Evolutionary conservation across 805 yeast species (phyloP).

Genomic region (Ogataea neopini): DNA sequence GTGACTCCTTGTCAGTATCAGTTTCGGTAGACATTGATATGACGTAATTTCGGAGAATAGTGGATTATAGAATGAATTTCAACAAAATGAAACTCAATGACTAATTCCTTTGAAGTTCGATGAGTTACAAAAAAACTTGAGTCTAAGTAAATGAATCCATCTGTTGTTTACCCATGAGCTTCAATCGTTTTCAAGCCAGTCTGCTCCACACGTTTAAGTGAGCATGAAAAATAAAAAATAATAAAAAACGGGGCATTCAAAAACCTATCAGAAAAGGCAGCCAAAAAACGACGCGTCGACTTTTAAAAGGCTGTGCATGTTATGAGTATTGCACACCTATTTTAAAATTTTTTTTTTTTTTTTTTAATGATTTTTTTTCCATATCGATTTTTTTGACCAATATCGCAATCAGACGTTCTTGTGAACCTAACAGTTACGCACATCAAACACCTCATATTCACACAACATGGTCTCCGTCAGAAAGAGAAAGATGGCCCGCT

Average conservation of each 20-base stretch:
- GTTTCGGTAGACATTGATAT: constrained; percentile 8
- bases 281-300: background rate
- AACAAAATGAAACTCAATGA: too few species aligned
- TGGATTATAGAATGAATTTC: too few species aligned
- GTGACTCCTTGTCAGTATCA: constrained; percentile 3
- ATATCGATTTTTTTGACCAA: background rate
- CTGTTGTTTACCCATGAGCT: background rate
- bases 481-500: constrained; percentile 78
- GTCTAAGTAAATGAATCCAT: too few species aligned
- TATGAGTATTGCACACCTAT: background rate
- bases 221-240: background rate
- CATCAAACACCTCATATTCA: background rate
- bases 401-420: too few species aligned
- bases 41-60: too few species aligned
- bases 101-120: too few species aligned
- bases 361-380: background rate
- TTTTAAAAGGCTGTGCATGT: background rate
- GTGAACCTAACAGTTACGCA: too few species aligned
- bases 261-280: background rate
- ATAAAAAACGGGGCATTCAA: background rate
- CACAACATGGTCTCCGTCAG: constrained; percentile 55
- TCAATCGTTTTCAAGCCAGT: background rate
- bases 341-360: constrained; percentile 9
- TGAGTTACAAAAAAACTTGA: too few species aligned
- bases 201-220: constrained; percentile 2